phyloP scores from a whole-genome alignment of 352 stramenopile species.

The Peronospora destructor region DNA sequence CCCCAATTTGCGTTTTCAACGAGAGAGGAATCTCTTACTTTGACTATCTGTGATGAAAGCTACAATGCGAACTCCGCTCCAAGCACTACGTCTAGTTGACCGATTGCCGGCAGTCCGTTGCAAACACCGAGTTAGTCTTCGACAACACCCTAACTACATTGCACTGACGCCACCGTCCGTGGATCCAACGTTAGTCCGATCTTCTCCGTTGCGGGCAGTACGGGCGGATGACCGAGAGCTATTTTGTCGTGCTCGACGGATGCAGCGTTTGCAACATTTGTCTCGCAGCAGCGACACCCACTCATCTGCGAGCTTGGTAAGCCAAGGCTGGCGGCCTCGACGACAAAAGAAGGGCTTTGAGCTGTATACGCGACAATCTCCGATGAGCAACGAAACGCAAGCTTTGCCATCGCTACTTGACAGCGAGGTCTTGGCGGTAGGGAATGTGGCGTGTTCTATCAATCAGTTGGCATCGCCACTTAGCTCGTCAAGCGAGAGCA shows the following conservation, averaged over 20 bases:
- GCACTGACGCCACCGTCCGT: constrained; percentile 3
- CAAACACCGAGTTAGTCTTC: constrained; percentile 10
- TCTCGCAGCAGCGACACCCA: constrained; percentile 14
- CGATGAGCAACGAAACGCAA: constrained; percentile 8
- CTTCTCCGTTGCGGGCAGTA: constrained; percentile 10
- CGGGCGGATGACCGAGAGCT: constrained; percentile 22
- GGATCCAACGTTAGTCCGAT: neutral
- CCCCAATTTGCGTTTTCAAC: neutral
- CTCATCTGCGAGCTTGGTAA: constrained; percentile 3
- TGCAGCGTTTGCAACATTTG: constrained; percentile 21
- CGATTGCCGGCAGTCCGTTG: constrained; percentile 2
- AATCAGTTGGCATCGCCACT: constrained; percentile 16
- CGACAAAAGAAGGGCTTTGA: constrained; percentile 26
- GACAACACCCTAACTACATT: constrained; percentile 6
- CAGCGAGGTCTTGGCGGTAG: constrained; percentile 25
- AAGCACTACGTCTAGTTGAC: constrained; percentile 6
- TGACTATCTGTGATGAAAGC: neutral
- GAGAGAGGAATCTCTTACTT: constrained; percentile 11
- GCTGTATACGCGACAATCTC: constrained; percentile 23
- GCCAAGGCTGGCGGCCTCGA: constrained; percentile 15
- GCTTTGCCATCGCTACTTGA: constrained; percentile 6
- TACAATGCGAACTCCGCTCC: constrained; percentile 16
- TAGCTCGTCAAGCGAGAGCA: constrained; percentile 22
- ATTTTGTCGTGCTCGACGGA: constrained; percentile 23
- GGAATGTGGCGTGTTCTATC: constrained; percentile 20